A percentile compares a stretch with the other conserved stretches of the same genome.
Conservation (phyloP, 1,139 yeast species). For the Suhomyces wounanorum region DNA sequence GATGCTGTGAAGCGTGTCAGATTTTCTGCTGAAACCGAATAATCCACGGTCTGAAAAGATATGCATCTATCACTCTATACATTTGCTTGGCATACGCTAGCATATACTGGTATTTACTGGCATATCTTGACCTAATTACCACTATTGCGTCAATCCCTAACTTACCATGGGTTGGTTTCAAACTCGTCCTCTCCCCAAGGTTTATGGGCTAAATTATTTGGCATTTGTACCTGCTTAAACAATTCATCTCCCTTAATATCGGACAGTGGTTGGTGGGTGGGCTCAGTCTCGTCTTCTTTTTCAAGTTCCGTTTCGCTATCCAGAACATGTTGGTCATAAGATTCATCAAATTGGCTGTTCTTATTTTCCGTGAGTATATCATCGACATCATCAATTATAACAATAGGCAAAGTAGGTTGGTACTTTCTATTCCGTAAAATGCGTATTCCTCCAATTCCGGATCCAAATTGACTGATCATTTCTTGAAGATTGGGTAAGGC, state of each 20-base stretch:
- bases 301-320: constrained; percentile 17
- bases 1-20: neutral
- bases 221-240: constrained; percentile 52
- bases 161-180: constrained; percentile 52
- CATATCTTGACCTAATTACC: neutral
- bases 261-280: neutral
- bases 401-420: constrained; percentile 65
- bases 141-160: neutral
- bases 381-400: constrained; percentile 62
- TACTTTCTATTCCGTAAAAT: constrained; percentile 48
- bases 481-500: constrained; percentile 62
- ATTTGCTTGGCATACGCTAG: neutral
- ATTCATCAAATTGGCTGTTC: constrained; percentile 32
- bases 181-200: constrained; percentile 47
- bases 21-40: neutral
- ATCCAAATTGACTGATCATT: constrained; percentile 60
- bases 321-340: constrained; percentile 37
- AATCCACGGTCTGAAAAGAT: neutral
- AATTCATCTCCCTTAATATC: constrained; percentile 48
- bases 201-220: constrained; percentile 54
- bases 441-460: constrained; percentile 58
- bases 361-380: constrained; percentile 47
- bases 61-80: neutral
- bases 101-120: neutral
- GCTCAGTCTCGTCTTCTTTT: neutral